Evolutionary conservation across 2,329 filamentous ascomycete species (phyloP), one percentile per base, ranked within the genome.

Genomic region (Xylariaceae sp.): DNA sequence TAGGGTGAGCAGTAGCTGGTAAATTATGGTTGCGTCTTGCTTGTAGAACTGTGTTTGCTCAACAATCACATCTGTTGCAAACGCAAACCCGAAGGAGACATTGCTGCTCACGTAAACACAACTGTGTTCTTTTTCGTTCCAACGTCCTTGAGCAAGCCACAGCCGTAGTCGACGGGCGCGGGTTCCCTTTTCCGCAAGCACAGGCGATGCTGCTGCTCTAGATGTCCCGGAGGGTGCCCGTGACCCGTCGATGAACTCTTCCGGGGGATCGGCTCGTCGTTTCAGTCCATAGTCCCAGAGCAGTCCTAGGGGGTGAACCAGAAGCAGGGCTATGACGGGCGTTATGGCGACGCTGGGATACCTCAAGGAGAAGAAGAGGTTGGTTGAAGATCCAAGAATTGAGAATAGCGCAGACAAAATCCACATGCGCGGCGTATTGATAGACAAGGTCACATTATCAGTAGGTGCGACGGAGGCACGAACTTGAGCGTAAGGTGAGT

Each of bases 21-120:
- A 95, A 10, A 80, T 66, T 40, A 95, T 83, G 32, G 82, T 80
- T 9, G 86, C 84, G 41, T 90, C 80, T 66, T 95, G 90, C 47
- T 89, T 84, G 69, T 95, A 95, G 68, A 95, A 95, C 53, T 89
- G 83, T 22, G 88, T 89, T 71, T 95, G 90, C 67, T 95, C 89
- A 46, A 95, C 88, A 58, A 95, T 94, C 51, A 94, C 86, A 71
- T 94, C 89, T 27, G 89, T 94, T 7, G 89, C 89, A 69, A 94
- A 94, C 22, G 89, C 89, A 68, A 94, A 94, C 2, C 89, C 89
- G 65, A 94, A 94, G 17, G 89, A 90, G 39, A 94, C 88, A 64
- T 94, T 94, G 70, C 88, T 92, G 74, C 86, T 90, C 59, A 94
- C 89, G 60, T 94, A 94, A 45, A 94, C 88, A 64, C 89, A 94